Percentiles rank a stretch among this genome's conserved stretches.
Evolutionary conservation across 2,329 filamentous ascomycete species (phyloP).

Genomic region (Grosmannia serpens): DNA sequence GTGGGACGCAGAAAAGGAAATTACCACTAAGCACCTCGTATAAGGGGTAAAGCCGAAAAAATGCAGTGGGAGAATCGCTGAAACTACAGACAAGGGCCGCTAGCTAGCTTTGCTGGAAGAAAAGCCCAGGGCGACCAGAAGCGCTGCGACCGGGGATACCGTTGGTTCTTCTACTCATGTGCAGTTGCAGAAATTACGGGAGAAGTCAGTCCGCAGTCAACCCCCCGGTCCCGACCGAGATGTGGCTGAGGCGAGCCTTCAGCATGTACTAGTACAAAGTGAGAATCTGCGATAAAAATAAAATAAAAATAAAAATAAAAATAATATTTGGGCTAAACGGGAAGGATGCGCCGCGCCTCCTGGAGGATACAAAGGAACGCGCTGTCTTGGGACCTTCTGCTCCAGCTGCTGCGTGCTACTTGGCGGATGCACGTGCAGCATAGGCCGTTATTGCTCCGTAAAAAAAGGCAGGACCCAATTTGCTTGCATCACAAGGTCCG

Average conservation of each 20-base stretch:
- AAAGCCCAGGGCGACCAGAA: background rate
- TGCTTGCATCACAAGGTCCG: too few relatives aligned
- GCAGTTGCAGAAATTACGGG: background rate
- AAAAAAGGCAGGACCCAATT: too few relatives aligned
- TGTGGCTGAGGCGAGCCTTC: background rate
- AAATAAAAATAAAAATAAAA: background rate
- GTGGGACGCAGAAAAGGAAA: background rate
- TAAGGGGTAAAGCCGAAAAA: background rate
- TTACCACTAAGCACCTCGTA: background rate
- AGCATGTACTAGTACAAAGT: background rate
- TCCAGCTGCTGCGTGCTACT: background rate
- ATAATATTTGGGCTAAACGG: background rate
- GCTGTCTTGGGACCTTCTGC: background rate
- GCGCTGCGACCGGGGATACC: background rate
- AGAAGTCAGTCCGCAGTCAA: background rate
- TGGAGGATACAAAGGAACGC: background rate
- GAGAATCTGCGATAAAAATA: background rate
- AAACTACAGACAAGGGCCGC: background rate
- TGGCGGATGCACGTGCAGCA: too few relatives aligned
- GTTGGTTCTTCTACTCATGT: background rate
- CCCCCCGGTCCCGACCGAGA: background rate
- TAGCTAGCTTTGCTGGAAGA: background rate
- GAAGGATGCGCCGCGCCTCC: background rate
- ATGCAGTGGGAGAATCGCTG: background rate
- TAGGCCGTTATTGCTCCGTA: too few relatives aligned